Base-by-base conservation (phyloP, 352 stramenopile genomes). In the Pseudoperonospora humuli region DNA sequence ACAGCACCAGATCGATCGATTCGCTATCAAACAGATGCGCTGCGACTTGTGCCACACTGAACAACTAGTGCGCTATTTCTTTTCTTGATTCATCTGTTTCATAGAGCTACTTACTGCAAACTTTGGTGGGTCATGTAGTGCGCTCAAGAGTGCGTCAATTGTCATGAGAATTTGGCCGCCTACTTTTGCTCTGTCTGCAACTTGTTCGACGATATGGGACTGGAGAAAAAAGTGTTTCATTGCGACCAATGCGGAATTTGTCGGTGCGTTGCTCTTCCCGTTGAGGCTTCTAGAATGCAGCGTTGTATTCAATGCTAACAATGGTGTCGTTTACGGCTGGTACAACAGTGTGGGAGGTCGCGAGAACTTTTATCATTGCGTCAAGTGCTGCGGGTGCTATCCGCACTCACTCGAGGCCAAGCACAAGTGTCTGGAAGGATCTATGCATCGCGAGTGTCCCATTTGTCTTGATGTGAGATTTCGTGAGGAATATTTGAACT, bases 311-410 rank as follows among this genome's bases (percentile, higher is more conserved):
- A 13, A 15, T 15, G 14, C 24, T 11, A 28, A n/a, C n/a, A n/a
- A n/a, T n/a, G n/a, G n/a, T n/a, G n/a, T n/a, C n/a, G n/a, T n/a
- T n/a, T 21, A n/a, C 5, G 29, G 6, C 27, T 39, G 13, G 10
- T 40, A 25, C 33, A 17, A 23, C 37, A 86, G 74, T 14, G 78
- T 91, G 11, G 78, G 78, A 26, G 78, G 78, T 0, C 69, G 75
- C 3, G 75, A 84, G 41, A 88, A 88, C 45, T 91, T 66, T 49
- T 91, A 84, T 56, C 75, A 91, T 58, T 91, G 78, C 43, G 47
- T 55, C 13, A 87, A 62, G 47, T 91, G 78, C 51, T 86, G 74
- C 39, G 78, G 78, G 1, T 91, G 78, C 60, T 91, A 87, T 41
- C 71, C 78, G 38, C 67, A 78, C 43, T 79, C 71, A 31, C 56